phyloP scores from a whole-genome alignment of 495 filamentous ascomycete genomes.

The Podospora anserina region DNA sequence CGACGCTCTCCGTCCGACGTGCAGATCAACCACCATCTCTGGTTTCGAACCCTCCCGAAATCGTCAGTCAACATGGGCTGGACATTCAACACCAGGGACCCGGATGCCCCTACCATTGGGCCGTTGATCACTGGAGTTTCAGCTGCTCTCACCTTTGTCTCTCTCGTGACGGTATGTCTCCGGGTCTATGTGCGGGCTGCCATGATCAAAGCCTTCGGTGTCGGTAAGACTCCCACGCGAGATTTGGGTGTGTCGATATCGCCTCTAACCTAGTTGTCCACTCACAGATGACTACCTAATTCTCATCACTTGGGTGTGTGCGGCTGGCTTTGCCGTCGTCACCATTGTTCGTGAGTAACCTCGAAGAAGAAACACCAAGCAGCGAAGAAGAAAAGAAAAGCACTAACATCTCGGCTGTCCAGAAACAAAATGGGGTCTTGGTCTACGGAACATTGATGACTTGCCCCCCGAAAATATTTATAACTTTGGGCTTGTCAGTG shows the following conservation, averaged over 20 bases:
- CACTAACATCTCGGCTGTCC: background rate
- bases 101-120: constrained; percentile 37
- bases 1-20: background rate
- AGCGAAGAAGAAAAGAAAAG: background rate
- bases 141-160: constrained; percentile 32
- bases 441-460: constrained; percentile 31
- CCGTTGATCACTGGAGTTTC: constrained; percentile 36
- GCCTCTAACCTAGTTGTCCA: background rate
- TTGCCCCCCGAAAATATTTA: constrained; percentile 36
- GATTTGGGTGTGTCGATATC: background rate
- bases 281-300: constrained; percentile 41
- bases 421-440: constrained; percentile 46
- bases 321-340: constrained; percentile 30
- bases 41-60: background rate
- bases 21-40: constrained; percentile 5
- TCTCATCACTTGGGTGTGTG: constrained; percentile 36
- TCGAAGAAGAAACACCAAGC: background rate
- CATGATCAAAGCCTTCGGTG: constrained; percentile 36
- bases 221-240: constrained; percentile 24
- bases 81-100: constrained; percentile 39
- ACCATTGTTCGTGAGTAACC: constrained; percentile 31
- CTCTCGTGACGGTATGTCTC: constrained; percentile 35
- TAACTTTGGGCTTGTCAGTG: constrained; percentile 39
- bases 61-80: constrained; percentile 36
- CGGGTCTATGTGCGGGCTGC: constrained; percentile 36